Evolutionary conservation across 805 yeast species (phyloP).

Genomic region (Myxozyma melibiosi): DNA sequence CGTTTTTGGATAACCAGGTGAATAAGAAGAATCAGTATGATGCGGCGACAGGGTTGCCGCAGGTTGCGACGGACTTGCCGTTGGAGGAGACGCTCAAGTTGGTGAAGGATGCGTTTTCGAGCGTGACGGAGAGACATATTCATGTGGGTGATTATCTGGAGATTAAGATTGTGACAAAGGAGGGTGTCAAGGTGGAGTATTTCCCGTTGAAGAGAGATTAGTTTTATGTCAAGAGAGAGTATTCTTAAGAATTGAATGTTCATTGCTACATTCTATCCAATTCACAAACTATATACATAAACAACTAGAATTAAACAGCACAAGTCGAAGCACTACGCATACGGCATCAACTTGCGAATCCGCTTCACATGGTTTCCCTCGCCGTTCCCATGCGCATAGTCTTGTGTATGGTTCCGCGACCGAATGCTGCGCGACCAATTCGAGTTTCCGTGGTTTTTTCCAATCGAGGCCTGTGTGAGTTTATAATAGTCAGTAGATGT

Average conservation of each 20-base stretch:
- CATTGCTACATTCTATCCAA: no score
- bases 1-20: slow-evolving; percentile 96
- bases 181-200: slow-evolving; percentile 82
- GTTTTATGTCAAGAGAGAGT: no score
- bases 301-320: neutral
- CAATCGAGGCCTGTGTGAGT: slow-evolving; percentile 23
- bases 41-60: slow-evolving; percentile 67
- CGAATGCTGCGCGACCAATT: slow-evolving; percentile 21
- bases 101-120: slow-evolving; percentile 90
- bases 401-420: slow-evolving; percentile 14
- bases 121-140: slow-evolving; percentile 98
- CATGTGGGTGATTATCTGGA: slow-evolving; percentile 98
- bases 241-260: no score
- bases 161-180: slow-evolving; percentile 86
- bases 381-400: slow-evolving; percentile 22
- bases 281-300: neutral
- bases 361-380: slow-evolving; percentile 26
- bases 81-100: slow-evolving; percentile 84
- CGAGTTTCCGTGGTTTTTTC: slow-evolving; percentile 29
- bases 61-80: slow-evolving; percentile 57
- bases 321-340: slow-evolving; percentile 17
- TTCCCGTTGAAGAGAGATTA: slow-evolving; percentile 87
- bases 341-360: slow-evolving; percentile 18
- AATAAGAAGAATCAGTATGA: slow-evolving; percentile 95
- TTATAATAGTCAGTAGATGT: neutral